phyloP scores from a whole-genome alignment of 768 basidiomycete species.

The Tremella fuciformis region DNA sequence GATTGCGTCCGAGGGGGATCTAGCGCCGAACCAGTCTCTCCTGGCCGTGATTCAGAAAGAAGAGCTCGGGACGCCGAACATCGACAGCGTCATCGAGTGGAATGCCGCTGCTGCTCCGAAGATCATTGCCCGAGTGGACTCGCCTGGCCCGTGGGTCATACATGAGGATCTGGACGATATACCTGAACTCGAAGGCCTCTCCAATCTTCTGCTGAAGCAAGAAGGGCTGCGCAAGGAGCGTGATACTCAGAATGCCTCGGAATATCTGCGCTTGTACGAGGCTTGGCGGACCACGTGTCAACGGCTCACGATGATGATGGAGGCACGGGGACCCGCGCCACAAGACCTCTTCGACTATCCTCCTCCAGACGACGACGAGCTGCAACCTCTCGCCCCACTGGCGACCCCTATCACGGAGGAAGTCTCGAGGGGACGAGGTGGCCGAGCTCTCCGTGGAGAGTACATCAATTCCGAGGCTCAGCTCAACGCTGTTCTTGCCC shows the following conservation, averaged over 20 bases:
- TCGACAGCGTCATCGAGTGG: constrained; percentile 30
- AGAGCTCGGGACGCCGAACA: constrained; percentile 1
- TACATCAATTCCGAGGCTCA: constrained; percentile 57
- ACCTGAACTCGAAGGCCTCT: constrained; percentile 5
- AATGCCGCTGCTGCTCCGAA: constrained; percentile 29
- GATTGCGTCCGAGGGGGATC: too few relatives aligned
- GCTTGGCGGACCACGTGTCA: constrained; percentile 40
- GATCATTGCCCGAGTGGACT: not conserved
- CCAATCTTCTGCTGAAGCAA: not conserved
- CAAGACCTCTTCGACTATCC: constrained; percentile 26
- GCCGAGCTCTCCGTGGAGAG: not conserved
- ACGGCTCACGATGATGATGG: constrained; percentile 33
- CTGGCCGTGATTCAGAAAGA: not conserved
- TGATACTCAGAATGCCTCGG: constrained; percentile 10
- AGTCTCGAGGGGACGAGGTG: constrained; percentile 59
- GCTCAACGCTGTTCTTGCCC: constrained; percentile 96
- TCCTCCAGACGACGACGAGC: constrained; percentile 13
- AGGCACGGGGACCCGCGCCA: constrained; percentile 37
- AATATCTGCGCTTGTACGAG: constrained; percentile 33
- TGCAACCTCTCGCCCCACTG: constrained; percentile 29
- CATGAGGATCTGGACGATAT: not conserved
- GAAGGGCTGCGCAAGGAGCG: constrained; percentile 17
- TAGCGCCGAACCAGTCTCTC: too few relatives aligned
- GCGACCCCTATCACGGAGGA: constrained; percentile 35
- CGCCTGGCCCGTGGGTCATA: not conserved